A percentile compares a stretch with the other conserved stretches of the same genome.
Conservation (phyloP, 2,329 filamentous ascomycete species). For the Hirsutella rhossiliensis region DNA sequence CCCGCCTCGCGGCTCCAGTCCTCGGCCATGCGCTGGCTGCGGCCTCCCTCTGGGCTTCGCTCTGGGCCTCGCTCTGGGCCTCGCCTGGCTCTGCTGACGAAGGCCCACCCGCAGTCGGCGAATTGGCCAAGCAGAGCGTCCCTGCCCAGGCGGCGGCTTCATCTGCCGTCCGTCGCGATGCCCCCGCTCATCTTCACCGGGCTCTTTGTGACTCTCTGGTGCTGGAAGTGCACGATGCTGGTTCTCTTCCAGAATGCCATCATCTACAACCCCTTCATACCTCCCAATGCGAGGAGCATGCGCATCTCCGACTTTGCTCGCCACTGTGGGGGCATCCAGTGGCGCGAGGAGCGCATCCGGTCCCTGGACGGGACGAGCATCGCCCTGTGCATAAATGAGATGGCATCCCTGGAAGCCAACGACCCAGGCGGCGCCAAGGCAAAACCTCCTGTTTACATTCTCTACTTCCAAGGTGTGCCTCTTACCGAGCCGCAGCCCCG, state of each 20-base stretch:
- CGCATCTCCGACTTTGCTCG: constrained; percentile 50
- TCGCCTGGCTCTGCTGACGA: not conserved
- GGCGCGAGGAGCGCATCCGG: constrained; percentile 50
- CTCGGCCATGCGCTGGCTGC: not conserved
- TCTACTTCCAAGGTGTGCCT: constrained; percentile 42
- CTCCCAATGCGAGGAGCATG: constrained; percentile 57
- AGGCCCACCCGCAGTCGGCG: not conserved
- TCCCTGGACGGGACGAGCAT: constrained; percentile 55
- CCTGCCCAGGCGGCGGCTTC: constrained; percentile 11
- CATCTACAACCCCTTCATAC: constrained; percentile 68
- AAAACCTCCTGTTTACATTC: constrained; percentile 33
- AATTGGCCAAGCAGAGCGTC: not conserved
- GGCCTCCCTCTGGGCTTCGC: not conserved
- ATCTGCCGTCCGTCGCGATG: constrained; percentile 33
- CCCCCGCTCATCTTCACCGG: constrained; percentile 56
- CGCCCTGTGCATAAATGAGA: constrained; percentile 42
- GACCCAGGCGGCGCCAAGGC: not conserved
- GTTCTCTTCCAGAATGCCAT: constrained; percentile 70
- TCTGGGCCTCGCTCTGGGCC: not conserved
- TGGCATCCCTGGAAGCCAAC: constrained; percentile 8
- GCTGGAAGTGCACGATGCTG: constrained; percentile 60
- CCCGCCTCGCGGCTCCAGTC: not conserved
- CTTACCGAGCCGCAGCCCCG: constrained; percentile 3
- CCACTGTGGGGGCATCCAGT: constrained; percentile 49
- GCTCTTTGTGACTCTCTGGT: constrained; percentile 52